Evolutionary conservation across 768 basidiomycete species (phyloP), one percentile per base, ranked within the genome.

Genomic region (Boletus eberwhitei): DNA sequence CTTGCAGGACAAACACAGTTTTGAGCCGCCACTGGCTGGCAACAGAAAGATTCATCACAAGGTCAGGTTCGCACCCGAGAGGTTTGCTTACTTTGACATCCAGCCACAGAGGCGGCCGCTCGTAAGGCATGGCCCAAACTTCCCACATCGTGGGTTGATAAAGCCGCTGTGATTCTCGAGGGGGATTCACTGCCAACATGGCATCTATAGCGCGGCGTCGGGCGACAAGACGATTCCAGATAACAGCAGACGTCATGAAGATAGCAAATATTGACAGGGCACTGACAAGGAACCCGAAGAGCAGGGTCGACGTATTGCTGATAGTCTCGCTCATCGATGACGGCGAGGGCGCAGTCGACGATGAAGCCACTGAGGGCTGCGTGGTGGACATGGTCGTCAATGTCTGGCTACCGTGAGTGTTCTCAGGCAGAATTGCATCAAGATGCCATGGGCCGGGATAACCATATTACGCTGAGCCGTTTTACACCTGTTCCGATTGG

Each of bases 211-310:
- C 52, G 1, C 48, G 69, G 26, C 70, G 70, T 19, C 70, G 63
- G 2, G 50, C 36, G 21, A 71, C 59, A n/a, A 71, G 71, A 40
- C 71, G 70, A 39, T 66, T 71, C 70, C 70, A 71, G 47, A 67
- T 41, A 4, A 71, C 52, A 8, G 69, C 71, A 52, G 52, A 54
- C 12, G 53, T 46, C 65, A 72, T 68, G 52, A 71, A 72, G 37
- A 71, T 32, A 2, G 61, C 68, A 44, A 71, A 71, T 22, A 71
- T 39, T 0, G 70, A 65, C 39, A 71, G 54, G n/a, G 68, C 59
- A n/a, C 55, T 63, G 49, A 71, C 53, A 34, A 71, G 67, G 52
- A 71, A 72, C 17, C 67, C 71, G 14, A 71, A 71, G 41, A 71
- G 62, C 13, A 72, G 48, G 22, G 59, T 55, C 13, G 68, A 71